phyloP scores from a whole-genome alignment of 306 rosid species.

The Ormosia emarginata region DNA sequence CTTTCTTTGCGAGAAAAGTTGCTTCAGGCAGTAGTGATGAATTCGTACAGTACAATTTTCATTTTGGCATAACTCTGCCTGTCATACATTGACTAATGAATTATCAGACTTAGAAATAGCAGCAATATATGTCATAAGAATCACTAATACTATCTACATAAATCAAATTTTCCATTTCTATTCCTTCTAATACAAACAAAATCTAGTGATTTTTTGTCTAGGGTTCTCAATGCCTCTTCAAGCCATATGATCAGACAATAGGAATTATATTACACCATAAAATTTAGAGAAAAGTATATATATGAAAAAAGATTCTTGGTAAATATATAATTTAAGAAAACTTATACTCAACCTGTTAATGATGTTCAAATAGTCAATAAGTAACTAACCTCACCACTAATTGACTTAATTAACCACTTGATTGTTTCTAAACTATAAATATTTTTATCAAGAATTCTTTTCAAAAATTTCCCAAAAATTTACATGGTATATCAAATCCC shows the following conservation, averaged over 20 bases:
- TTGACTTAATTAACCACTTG: not conserved
- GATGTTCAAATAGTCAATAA: not conserved
- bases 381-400: not conserved
- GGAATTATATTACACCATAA: not conserved
- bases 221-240: not conserved
- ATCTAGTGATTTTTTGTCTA: not conserved
- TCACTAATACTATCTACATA: not conserved
- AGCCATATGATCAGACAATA: not conserved
- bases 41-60: slow-evolving; percentile 64
- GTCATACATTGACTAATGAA: slow-evolving; percentile 26
- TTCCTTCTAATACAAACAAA: not conserved
- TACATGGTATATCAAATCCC: not conserved
- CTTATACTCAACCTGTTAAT: not conserved
- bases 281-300: not conserved
- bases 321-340: not conserved
- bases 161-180: not conserved
- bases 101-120: slow-evolving; percentile 22
- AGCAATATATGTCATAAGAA: not conserved
- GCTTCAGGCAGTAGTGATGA: slow-evolving; percentile 74
- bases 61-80: slow-evolving; percentile 76
- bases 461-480: not conserved
- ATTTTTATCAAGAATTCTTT: not conserved
- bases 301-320: not conserved
- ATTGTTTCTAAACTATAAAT: not conserved
- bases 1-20: slow-evolving; percentile 54